Evolutionary conservation across 495 filamentous ascomycete genomes (phyloP), one percentile per base, ranked within the genome.

Genomic region (Aspergillus baeticus): DNA sequence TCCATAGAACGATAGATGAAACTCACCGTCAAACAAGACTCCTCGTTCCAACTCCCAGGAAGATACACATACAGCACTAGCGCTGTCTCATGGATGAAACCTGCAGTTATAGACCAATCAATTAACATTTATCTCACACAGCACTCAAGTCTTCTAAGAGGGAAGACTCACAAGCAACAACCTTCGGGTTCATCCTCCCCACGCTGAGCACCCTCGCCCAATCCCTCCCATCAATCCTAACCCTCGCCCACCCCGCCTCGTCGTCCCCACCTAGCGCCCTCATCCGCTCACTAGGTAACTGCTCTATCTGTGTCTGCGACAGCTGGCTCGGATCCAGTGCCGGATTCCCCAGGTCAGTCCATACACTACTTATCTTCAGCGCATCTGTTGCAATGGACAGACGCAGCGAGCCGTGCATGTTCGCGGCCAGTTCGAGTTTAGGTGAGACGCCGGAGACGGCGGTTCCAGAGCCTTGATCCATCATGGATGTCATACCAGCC

Each of bases 61-160:
- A 97, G 77, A 67, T 93, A 98, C 18, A 98, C 94, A 64, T 98
- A 98, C 3, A 97, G 74, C 20, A 97, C 87, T 47, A 98, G 66
- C 0, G 92, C 93, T 66, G 88, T 88, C n/a, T 92, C 89, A 61
- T 87, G 74, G 51, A 82, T 77, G 52, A 88, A 85, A 57, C 81
- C 83, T 84, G 46, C 26, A 29, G n/a, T n/a, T 4, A 5, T 10
- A 34, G 41, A 59, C 41, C 59, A 58, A n/a, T n/a, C 10, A 20
- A 21, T 48, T 34, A 39, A 35, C 23, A 6, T 31, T 15, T 10
- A 35, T 15, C 36, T 35, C n/a, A 7, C 13, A 29, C 6, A n/a
- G 20, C 31, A 38, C 31, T 35, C 20, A 26, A 15, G 10, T n/a
- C n/a, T n/a, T n/a, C n/a, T n/a, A 17, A 37, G 8, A 20, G 35